A percentile compares a stretch with the other conserved stretches of the same genome.
phyloP scores from a whole-genome alignment of 768 basidiomycete species.

The Tricholomella constricta region DNA sequence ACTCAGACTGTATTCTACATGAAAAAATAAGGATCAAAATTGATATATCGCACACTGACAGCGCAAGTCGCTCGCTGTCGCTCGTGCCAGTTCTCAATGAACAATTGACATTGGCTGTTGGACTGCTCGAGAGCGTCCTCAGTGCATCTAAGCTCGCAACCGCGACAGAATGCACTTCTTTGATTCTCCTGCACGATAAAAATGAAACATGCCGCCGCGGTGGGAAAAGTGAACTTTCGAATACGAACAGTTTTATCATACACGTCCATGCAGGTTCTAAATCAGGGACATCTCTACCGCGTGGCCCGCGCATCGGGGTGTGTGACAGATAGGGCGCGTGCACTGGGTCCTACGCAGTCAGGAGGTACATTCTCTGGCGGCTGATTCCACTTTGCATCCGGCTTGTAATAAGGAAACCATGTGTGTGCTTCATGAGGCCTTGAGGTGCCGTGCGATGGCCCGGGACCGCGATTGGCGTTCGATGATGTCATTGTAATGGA shows the following conservation, averaged over 20 bases:
- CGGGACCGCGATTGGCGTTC: too few species aligned
- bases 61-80: too few species aligned
- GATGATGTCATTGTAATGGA: too few species aligned
- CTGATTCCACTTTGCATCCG: neutral
- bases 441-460: too few species aligned
- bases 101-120: too few species aligned
- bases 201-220: neutral
- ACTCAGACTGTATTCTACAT: too few species aligned
- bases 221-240: neutral
- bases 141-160: neutral
- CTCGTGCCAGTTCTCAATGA: too few species aligned
- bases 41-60: too few species aligned
- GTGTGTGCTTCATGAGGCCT: constrained; percentile 5
- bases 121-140: neutral
- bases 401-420: constrained; percentile 6
- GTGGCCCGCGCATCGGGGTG: neutral
- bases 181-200: neutral
- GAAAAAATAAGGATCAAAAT: too few species aligned
- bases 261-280: constrained; percentile 4
- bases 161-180: constrained; percentile 1
- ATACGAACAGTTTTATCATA: neutral
- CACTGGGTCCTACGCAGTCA: neutral
- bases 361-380: constrained; percentile 6
- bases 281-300: neutral
- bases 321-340: constrained; percentile 6